Base-by-base conservation (phyloP, 768 basidiomycete genomes). In the Auriscalpium orientale region DNA sequence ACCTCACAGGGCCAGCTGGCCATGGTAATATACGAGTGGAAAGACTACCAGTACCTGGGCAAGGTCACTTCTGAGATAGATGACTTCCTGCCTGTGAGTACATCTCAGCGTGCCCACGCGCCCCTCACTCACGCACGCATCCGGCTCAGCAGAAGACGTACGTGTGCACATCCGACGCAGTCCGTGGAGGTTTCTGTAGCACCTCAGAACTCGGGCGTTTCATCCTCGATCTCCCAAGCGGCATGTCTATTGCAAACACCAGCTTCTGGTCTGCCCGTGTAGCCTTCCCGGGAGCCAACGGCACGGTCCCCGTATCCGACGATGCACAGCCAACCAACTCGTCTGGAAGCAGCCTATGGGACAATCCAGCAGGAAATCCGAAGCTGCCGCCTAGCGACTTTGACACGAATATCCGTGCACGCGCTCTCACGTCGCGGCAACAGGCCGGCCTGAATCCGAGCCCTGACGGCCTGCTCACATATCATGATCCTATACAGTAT, bases 21-120 rank as follows among this genome's bases (percentile, higher is more conserved):
- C 28, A 85, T 97, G 79, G 89, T 95, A 53, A 83, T 99, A 21
- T 99, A 98, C 66, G 95, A 98, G 72, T 99, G 95, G 95, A 68
- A 77, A 33, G 97, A 99, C 66, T 84, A 85, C 52, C 72, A 77
- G 47, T 94, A 90, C 67, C 78, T 99, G 3, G 97, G 97, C 36
- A 84, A 79, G 67, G 72, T 77, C 47, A 83, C 83, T 34, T 82
- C 83, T 5, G 58, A 70, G 35, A 70, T 67, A 6, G 77, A 83
- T 59, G 78, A 81, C 40, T 73, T 74, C 54, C 65, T 86, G 50
- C 88, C 87, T 60, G 87, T 93, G 70, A 81, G 84, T 72, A 58
- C 51, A 55, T 21, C n/a, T 58, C 22, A 35, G 40, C 45, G 38
- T 10, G 33, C 20, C n/a, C 5, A 12, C 44, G 21, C 40, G 33